Evolutionary conservation across 805 yeast genomes (phyloP).

Genomic region (Metschnikowia henanensis): DNA sequence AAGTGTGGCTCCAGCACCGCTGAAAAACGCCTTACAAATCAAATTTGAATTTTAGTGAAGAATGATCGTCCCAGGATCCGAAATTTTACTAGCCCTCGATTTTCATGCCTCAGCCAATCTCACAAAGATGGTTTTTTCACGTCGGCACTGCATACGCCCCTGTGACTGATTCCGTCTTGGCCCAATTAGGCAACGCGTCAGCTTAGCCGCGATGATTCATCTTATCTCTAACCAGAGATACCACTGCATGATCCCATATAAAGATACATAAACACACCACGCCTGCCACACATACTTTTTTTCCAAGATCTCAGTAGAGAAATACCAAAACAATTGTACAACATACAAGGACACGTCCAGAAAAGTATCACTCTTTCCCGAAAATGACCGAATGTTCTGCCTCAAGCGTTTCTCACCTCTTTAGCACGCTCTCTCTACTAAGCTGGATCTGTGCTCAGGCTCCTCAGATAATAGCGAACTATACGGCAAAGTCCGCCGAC

Average conservation of each 20-base stretch:
- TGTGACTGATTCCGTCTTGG: slow-evolving; percentile 5
- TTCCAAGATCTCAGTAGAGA: too few relatives aligned
- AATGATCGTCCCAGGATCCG: too few relatives aligned
- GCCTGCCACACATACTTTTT: too few relatives aligned
- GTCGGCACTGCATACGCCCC: too few relatives aligned
- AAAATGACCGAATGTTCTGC: slow-evolving; percentile 8
- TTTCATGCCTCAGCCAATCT: too few relatives aligned
- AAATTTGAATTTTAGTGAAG: too few relatives aligned
- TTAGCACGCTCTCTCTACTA: slow-evolving; percentile 18
- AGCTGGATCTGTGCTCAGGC: slow-evolving; percentile 76
- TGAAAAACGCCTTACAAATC: too few relatives aligned
- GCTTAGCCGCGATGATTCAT: slow-evolving; percentile 11
- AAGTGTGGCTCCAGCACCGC: too few relatives aligned
- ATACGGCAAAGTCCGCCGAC: slow-evolving; percentile 58
- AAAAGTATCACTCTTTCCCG: background rate
- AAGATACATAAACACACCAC: background rate
- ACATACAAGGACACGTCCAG: background rate
- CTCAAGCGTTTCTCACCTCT: slow-evolving; percentile 16
- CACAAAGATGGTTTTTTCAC: too few relatives aligned
- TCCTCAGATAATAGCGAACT: slow-evolving; percentile 67
- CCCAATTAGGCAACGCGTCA: slow-evolving; percentile 7
- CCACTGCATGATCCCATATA: background rate
- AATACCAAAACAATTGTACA: too few relatives aligned
- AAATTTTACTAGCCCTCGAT: too few relatives aligned
- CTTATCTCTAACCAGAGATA: slow-evolving; percentile 5